Percentiles rank a stretch among this genome's conserved stretches.
Conservation (phyloP, 1,139 yeast species). For the Hansenula anomala region DNA sequence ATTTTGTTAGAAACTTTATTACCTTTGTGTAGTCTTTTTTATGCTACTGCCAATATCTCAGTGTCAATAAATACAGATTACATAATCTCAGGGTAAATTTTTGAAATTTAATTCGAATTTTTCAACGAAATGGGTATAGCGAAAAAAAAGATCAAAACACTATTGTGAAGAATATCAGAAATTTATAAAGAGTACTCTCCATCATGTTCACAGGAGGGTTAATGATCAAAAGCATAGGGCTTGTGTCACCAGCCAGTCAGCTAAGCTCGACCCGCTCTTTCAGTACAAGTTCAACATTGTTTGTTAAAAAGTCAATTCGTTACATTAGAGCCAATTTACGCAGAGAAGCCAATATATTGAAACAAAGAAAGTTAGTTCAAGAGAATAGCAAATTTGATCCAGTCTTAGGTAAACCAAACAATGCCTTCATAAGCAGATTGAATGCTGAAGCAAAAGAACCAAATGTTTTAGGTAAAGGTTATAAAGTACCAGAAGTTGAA, state of each 20-base stretch:
- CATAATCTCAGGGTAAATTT: background rate
- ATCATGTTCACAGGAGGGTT: background rate
- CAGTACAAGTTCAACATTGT: background rate
- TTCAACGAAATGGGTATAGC: background rate
- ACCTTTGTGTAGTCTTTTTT: too few species aligned
- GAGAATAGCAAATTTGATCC: slow-evolving; percentile 57
- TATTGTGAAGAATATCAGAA: too few species aligned
- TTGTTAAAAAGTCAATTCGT: slow-evolving; percentile 17
- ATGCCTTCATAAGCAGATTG: slow-evolving; percentile 68
- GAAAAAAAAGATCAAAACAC: background rate
- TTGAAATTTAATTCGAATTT: background rate
- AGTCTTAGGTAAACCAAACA: slow-evolving; percentile 65
- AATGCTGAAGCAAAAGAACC: slow-evolving; percentile 62
- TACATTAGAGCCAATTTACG: slow-evolving; percentile 19
- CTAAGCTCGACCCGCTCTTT: background rate
- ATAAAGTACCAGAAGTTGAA: slow-evolving; percentile 61
- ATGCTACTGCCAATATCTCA: too few species aligned
- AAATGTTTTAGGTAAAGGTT: slow-evolving; percentile 54
- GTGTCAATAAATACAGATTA: too few species aligned
- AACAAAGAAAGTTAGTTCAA: slow-evolving; percentile 30
- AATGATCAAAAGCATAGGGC: background rate
- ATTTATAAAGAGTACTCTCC: too few species aligned
- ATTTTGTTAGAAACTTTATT: too few species aligned
- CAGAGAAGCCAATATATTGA: slow-evolving; percentile 21
- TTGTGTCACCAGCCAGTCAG: slow-evolving; percentile 2